Conservation (phyloP, 176 grass and related monocot species). For the Olyra latifolia region DNA sequence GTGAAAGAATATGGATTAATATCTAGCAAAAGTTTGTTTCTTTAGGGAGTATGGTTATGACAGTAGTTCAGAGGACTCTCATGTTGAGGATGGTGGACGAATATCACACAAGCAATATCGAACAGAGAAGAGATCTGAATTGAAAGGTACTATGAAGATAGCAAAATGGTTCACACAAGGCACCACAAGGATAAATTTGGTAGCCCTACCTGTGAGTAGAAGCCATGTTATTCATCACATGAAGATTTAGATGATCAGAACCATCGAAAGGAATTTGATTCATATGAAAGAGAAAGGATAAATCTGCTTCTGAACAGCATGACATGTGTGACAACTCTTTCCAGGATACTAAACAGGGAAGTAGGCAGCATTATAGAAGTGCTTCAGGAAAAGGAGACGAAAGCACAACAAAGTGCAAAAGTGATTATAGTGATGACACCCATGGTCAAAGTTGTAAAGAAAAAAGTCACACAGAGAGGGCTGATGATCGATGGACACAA, state of each 20-base stretch:
- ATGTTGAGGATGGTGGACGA: slow-evolving; percentile 1
- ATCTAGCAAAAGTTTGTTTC: not conserved
- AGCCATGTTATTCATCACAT: slow-evolving; percentile 8
- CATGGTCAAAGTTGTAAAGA: not conserved
- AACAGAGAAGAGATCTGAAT: not conserved
- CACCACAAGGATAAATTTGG: not conserved
- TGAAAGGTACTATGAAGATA: slow-evolving; percentile 8
- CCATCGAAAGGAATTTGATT: not conserved
- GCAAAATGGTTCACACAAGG: not conserved
- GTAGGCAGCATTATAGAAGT: not conserved
- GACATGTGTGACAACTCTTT: slow-evolving; percentile 1
- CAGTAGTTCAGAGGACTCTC: not conserved
- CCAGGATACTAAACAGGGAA: not conserved
- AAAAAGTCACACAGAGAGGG: not conserved
- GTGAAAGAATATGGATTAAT: not conserved
- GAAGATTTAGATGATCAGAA: slow-evolving; percentile 21
- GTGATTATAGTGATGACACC: slow-evolving; percentile 11
- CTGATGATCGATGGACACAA: slow-evolving; percentile 3
- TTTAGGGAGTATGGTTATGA: slow-evolving; percentile 12
- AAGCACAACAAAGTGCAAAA: slow-evolving; percentile 6
- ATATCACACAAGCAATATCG: slow-evolving; percentile 10
- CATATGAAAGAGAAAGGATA: slow-evolving; percentile 22
- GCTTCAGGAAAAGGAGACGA: not conserved
- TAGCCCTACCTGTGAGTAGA: not conserved
- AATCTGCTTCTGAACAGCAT: slow-evolving; percentile 6